Evolutionary conservation across 208 protist genomes (phyloP).

Genomic region (Trypanosoma theileri): DNA sequence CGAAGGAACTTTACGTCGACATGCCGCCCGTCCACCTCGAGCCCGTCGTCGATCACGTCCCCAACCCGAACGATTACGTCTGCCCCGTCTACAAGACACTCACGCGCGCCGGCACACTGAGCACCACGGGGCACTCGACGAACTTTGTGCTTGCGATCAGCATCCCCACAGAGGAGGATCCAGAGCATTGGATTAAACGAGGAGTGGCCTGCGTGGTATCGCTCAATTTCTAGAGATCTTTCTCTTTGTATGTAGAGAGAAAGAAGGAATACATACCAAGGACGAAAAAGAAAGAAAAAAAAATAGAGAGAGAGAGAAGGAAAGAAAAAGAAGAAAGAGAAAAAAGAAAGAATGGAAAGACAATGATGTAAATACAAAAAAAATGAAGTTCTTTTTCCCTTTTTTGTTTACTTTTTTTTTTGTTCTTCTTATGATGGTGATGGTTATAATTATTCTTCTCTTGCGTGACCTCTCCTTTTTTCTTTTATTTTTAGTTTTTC

Average conservation of each 20-base stretch:
- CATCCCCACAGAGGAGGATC: constrained; percentile 86
- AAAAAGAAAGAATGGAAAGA: constrained; percentile 9
- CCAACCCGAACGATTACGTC: constrained; percentile 77
- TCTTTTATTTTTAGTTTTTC: too few species aligned
- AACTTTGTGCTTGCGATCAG: constrained; percentile 97
- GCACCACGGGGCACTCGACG: constrained; percentile 98
- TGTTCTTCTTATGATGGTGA: background rate
- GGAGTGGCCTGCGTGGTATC: constrained; percentile 91
- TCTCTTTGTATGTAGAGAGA: constrained; percentile 2
- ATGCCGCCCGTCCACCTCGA: constrained; percentile 94
- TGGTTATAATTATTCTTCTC: too few species aligned
- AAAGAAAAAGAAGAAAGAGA: background rate
- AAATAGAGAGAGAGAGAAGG: constrained; percentile 11
- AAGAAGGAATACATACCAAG: background rate
- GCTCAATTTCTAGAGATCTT: constrained; percentile 75
- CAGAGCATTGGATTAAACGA: constrained; percentile 95
- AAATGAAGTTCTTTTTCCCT: background rate
- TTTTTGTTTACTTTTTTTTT: background rate
- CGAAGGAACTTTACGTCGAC: constrained; percentile 94
- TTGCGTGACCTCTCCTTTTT: too few species aligned
- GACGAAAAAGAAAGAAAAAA: constrained; percentile 1
- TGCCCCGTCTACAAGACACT: constrained; percentile 98
- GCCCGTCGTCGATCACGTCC: constrained; percentile 66
- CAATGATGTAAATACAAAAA: background rate
- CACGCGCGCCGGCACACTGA: constrained; percentile 94